Evolutionary conservation across 352 stramenopile genomes (phyloP), one percentile per base, ranked within the genome.

Genomic region (Phytophthora quininea): DNA sequence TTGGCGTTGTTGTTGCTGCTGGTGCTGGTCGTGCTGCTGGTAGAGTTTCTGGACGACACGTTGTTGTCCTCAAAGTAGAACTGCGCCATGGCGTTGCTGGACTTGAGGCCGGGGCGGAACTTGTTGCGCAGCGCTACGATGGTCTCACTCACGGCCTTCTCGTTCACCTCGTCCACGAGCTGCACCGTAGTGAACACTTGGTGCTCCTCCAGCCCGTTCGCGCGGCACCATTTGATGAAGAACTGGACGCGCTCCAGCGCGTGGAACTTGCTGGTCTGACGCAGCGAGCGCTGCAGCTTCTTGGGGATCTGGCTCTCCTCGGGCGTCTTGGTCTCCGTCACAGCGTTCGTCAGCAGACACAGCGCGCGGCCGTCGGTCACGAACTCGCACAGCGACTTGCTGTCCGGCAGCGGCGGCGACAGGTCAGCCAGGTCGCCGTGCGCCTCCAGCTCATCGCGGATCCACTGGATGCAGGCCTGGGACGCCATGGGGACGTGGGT

Each of bases 171-270:
- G 67, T 95, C 88, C 49, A 95, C 59, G 45, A 95, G 63, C 57
- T 95, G 85, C 37, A 92, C 85, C 1, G 84, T 89, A 38, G 85
- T 90, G 64, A 95, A 93, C 11, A 93, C 74, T 42, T 85, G 58
- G 49, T 92, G 77, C 59, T 92, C 87, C 52, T 91, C 85, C 4
- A 95, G 71, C 38, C 66, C 56, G 12, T 71, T 64, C 5, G 72
- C 54, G 56, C 88, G 84, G 33, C 84, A 92, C 88, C 88, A 95
- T 47, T 88, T 88, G 72, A 95, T 87, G 62, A 93, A 95, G 64
- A 90, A 92, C 63, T 92, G 85, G n/a, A 95, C 78, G 57, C 88
- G 84, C 58, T 95, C 88, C 30, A 95, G 74, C 37, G 82, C 74
- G 75, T 95, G 83, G 73, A 93, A 95, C 38, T 87, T 93, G 58